Percentiles rank a stretch among this genome's conserved stretches.
These are phyloP conservation scores for Magnolia sinica DNA, from an alignment of 164 flowering plant genomes.

Conservation along the genomic window DNA sequence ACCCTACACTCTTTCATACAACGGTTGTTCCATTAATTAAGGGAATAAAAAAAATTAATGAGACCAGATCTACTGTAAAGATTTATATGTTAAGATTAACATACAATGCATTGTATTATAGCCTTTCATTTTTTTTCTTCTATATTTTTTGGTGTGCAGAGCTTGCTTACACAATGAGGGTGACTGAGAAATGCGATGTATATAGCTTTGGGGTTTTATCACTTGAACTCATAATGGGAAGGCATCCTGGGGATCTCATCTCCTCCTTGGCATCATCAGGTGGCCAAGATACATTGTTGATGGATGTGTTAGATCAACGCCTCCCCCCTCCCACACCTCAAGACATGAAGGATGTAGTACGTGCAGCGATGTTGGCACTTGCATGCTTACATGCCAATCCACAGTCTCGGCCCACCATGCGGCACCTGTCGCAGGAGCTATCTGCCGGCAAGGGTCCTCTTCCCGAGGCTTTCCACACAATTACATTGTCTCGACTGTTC, in stretches of 20 bases:
- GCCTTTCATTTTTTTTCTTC: background rate
- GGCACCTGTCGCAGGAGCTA: background rate
- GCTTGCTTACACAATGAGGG: slow-evolving; percentile 13
- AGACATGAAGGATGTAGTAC: background rate
- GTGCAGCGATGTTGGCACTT: background rate
- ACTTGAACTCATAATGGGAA: slow-evolving; percentile 16
- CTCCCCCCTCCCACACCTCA: slow-evolving; percentile 1
- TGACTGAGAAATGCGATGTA: slow-evolving; percentile 13
- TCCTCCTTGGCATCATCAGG: background rate
- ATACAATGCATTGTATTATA: too few relatives aligned
- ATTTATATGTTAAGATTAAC: too few relatives aligned
- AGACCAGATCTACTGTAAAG: too few relatives aligned
- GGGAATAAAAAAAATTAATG: too few relatives aligned
- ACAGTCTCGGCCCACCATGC: slow-evolving; percentile 12
- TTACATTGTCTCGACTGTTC: background rate
- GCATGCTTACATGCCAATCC: slow-evolving; percentile 5
- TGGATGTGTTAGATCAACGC: slow-evolving; percentile 6
- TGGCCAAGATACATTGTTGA: background rate
- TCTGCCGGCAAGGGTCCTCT: background rate
- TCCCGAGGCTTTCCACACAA: background rate
- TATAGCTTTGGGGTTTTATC: slow-evolving; percentile 22
- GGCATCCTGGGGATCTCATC: slow-evolving; percentile 9
- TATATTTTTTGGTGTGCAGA: background rate
- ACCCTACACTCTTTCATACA: too few relatives aligned
- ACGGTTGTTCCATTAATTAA: too few relatives aligned